Base-by-base conservation (phyloP, 2,329 filamentous ascomycete genomes). In the Alternaria tenuissima region DNA sequence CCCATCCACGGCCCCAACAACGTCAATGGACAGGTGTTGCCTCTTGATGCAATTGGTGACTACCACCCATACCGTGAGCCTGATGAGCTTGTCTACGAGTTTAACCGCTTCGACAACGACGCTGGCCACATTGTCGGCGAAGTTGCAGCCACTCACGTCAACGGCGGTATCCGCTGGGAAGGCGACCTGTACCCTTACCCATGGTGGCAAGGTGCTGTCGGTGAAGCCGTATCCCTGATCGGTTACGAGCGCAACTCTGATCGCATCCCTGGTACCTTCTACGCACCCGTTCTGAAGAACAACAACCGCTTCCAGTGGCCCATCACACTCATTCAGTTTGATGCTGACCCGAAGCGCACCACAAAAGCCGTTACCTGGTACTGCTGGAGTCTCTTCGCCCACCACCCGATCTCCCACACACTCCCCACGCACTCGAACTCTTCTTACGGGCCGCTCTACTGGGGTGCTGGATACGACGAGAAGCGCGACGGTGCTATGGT, bases 201-300 rank as follows among this genome's bases (percentile, higher is more conserved):
- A 11, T 78, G 69, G 70, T 75, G 76, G 87, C 85, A 86, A 51
- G 88, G 87, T 26, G 81, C 85, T 8, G 86, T 91, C 3, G 84
- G 84, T 14, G 89, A 91, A 72, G 88, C 87, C 24, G 82, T 91
- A n/a, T 88, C 85, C 56, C 80, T 90, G 16, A 82, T 91, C 62
- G 86, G 88, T 18, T 86, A 86, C 30, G 89, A 91, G 81, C 82
- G 88, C 57, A 91, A 91, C 75, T 81, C 83, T 4, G 86, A 89
- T 66, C 82, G 83, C 20, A 82, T 89, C 44, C 82, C 83, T 2
- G 85, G 85, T 7, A 82, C 84, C 1, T 71, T 69, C 52, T 74
- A 76, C 55, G 75, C 75, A 1, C 76, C 76, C 0, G 65, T 76
- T 1, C 38, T 78, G 22, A 73, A 76, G 57, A 78, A 78, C 62